A percentile compares a stretch with the other conserved stretches of the same genome.
phyloP scores from a whole-genome alignment of 2,329 filamentous ascomycete genomes.

The Epicoccum sorghinum region DNA sequence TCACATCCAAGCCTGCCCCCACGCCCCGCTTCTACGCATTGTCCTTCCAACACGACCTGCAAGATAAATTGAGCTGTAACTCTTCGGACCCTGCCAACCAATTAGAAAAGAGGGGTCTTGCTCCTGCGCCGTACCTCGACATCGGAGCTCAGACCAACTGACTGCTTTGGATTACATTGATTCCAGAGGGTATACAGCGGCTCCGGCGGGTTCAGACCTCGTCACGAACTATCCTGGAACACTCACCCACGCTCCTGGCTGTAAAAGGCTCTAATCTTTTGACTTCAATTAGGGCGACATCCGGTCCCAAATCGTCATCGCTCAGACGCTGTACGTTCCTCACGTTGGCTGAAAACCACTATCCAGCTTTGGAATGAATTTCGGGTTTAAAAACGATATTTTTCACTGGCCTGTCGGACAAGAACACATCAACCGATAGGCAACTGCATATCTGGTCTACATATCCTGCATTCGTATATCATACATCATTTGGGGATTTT shows the following conservation, averaged over 20 bases:
- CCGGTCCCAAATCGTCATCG: constrained; percentile 16
- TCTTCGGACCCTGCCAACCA: constrained; percentile 31
- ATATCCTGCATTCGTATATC: background rate
- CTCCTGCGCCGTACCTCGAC: constrained; percentile 41
- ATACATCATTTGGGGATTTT: constrained; percentile 19
- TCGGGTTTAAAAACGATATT: constrained; percentile 49
- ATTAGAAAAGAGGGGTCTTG: constrained; percentile 29
- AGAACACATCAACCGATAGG: constrained; percentile 52
- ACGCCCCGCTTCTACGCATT: constrained; percentile 31
- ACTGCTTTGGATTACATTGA: constrained; percentile 21
- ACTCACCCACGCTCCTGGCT: constrained; percentile 27
- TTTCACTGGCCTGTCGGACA: constrained; percentile 55
- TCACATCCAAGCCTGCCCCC: constrained; percentile 34
- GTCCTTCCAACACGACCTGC: constrained; percentile 31
- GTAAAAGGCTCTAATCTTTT: constrained; percentile 22
- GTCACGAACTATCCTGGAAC: constrained; percentile 4
- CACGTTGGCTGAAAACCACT: background rate
- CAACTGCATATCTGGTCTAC: background rate
- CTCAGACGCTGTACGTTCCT: constrained; percentile 1
- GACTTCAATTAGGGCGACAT: constrained; percentile 10
- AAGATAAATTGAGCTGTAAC: constrained; percentile 29
- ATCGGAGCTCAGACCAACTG: constrained; percentile 28
- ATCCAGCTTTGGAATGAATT: constrained; percentile 43
- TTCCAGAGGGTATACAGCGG: constrained; percentile 18
- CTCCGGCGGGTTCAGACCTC: constrained; percentile 21